These are phyloP conservation scores for Acer yangbiense DNA, from an alignment of 345 rosid genomes.

Conservation along the genomic window DNA sequence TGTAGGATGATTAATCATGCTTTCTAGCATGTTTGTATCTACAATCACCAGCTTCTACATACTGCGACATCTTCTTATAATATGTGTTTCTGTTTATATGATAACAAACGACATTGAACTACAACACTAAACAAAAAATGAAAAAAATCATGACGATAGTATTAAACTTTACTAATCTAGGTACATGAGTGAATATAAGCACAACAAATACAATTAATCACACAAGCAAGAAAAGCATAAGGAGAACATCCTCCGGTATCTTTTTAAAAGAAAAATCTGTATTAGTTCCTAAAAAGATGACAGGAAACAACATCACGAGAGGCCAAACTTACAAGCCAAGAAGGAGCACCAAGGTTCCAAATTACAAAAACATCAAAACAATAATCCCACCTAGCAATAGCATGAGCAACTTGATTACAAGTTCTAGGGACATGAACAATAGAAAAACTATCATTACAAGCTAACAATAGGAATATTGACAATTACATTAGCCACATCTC, in stretches of 20 bases:
- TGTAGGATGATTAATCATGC: slow-evolving; percentile 96
- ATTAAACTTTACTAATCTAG: not conserved
- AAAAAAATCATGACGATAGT: not conserved
- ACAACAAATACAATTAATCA: not conserved
- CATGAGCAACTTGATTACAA: no score
- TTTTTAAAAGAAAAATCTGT: no score
- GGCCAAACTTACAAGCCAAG: no score
- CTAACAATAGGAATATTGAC: no score
- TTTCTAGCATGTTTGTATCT: slow-evolving; percentile 96
- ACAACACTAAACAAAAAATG: not conserved
- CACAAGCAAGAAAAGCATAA: not conserved
- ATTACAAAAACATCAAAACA: no score
- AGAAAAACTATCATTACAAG: no score
- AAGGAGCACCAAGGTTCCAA: no score
- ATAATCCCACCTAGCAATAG: no score
- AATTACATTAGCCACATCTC: no score
- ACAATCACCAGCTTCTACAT: slow-evolving; percentile 93
- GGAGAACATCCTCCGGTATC: not conserved
- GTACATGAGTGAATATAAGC: not conserved
- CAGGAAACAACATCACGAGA: no score
- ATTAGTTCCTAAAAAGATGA: no score
- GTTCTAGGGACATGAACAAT: no score
- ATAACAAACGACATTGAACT: slow-evolving; percentile 6
- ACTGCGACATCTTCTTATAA: slow-evolving; percentile 72
- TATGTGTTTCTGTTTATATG: slow-evolving; percentile 69